phyloP scores from a whole-genome alignment of 495 filamentous ascomycete genomes.

The Neurospora africana region DNA sequence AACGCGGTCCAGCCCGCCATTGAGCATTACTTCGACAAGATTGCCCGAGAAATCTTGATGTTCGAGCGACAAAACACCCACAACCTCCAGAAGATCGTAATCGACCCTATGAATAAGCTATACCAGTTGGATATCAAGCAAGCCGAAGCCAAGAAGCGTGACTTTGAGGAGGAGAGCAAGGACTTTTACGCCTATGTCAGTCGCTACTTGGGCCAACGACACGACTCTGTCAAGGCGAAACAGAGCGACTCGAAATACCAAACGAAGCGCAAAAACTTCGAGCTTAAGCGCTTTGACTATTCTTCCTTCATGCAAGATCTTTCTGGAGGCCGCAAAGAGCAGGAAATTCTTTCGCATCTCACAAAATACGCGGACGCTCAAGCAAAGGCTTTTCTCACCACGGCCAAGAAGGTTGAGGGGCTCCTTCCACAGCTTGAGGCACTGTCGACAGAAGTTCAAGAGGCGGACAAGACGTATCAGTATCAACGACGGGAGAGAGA shows the following conservation, averaged over 20 bases:
- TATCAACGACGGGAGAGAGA: slow-evolving; percentile 87
- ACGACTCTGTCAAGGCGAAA: slow-evolving; percentile 95
- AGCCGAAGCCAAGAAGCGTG: slow-evolving; percentile 90
- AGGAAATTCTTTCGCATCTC: slow-evolving; percentile 90
- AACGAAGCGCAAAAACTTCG: slow-evolving; percentile 82
- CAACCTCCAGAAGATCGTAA: slow-evolving; percentile 84
- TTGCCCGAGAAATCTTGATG: slow-evolving; percentile 75
- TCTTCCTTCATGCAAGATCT: slow-evolving; percentile 99
- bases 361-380: slow-evolving; percentile 92
- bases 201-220: slow-evolving; percentile 86
- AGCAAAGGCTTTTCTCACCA: slow-evolving; percentile 66
- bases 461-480: slow-evolving; percentile 91
- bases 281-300: slow-evolving; percentile 96
- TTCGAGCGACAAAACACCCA: slow-evolving; percentile 77
- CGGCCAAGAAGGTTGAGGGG: slow-evolving; percentile 77
- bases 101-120: slow-evolving; percentile 82
- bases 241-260: slow-evolving; percentile 98
- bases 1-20: slow-evolving; percentile 92
- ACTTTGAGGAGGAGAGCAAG: slow-evolving; percentile 96
- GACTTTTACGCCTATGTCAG: slow-evolving; percentile 94
- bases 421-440: slow-evolving; percentile 88
- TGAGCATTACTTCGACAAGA: slow-evolving; percentile 97
- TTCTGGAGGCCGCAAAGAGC: slow-evolving; percentile 93
- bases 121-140: slow-evolving; percentile 97
- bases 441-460: slow-evolving; percentile 76